Conservation (phyloP, 176 grass and related monocot species). For the Calamus simplicifolius region DNA sequence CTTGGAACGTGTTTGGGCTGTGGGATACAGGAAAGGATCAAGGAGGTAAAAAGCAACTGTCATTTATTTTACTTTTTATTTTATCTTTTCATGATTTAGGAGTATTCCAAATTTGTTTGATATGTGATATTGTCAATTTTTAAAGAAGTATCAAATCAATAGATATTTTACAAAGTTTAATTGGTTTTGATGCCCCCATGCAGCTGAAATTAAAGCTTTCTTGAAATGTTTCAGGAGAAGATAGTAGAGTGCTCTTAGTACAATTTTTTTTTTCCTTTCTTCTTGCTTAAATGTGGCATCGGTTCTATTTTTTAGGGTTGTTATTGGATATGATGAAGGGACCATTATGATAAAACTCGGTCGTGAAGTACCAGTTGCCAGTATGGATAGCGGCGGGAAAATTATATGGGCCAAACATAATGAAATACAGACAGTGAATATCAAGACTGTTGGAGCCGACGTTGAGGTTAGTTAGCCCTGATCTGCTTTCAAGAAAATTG, state of each 20-base stretch:
- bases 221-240: no score
- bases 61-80: conserved; percentile 3
- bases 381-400: conserved; percentile 94
- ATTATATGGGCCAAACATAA: conserved; percentile 99
- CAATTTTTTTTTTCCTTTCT: background rate
- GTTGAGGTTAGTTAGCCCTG: conserved; percentile 53
- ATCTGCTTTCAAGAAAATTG: background rate
- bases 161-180: no score
- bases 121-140: no score
- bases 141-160: no score
- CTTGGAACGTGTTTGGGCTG: conserved; percentile 93
- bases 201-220: no score
- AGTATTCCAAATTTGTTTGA: no score
- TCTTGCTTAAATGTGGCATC: conserved; percentile 4
- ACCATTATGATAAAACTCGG: conserved; percentile 99
- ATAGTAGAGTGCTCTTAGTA: no score
- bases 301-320: conserved; percentile 49
- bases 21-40: conserved; percentile 96
- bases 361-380: conserved; percentile 91
- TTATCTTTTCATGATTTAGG: no score
- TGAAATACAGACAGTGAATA: conserved; percentile 96
- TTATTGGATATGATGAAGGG: conserved; percentile 95
- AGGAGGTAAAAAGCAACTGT: conserved; percentile 60
- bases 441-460: conserved; percentile 75
- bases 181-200: no score